Evolutionary conservation across 1,284 basidiomycete genomes (phyloP), one percentile per base, ranked within the genome.

Genomic region (Ustilago trichophora): DNA sequence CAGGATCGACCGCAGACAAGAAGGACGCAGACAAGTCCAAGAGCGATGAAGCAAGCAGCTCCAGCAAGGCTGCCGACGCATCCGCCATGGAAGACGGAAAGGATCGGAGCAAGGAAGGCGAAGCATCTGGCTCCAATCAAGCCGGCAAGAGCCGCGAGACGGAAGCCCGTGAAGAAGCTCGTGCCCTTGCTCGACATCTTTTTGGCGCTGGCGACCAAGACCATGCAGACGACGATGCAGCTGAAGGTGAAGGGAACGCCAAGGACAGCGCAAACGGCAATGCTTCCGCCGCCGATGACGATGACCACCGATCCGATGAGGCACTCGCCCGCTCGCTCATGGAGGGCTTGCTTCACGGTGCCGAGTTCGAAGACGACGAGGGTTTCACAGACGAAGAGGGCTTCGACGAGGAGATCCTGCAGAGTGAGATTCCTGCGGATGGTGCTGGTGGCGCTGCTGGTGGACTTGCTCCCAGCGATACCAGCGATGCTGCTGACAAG

Each of bases 361-460:
- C 56, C 36, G 60, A 67, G 45, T 66, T 71, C 12, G 73, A 73
- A 12, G 70, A 72, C 16, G 72, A 73, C 18, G 70, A 71, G n/a
- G 60, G 50, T 37, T 73, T 71, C 37, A 46, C 72, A 11, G 72
- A 76, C 31, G 75, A 76, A 19, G 76, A 77, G 22, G 60, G 60
- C 33, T 72, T 75, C 26, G 74, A 75, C 43, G 74, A 71, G 26
- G 76, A 76, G 37, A 72, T 75, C 26, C 37, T 73, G 35, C 71
- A 75, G 41, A 57, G 66, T 57, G 73, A 73, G 49, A 58, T 75
- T 19, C 49, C 64, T 12, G 46, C 54, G 12, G 75, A 75, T 2
- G 60, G 45, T 34, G 47, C 48, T n/a, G 27, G 26, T 18, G 60
- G 52, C 25, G 36, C 43, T 5, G 40, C 41, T 8, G 54, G 27